Percentiles rank a stretch among this genome's conserved stretches.
These are phyloP conservation scores for Leishmania aethiopica DNA, from an alignment of 208 protist species.

Conservation along the genomic window DNA sequence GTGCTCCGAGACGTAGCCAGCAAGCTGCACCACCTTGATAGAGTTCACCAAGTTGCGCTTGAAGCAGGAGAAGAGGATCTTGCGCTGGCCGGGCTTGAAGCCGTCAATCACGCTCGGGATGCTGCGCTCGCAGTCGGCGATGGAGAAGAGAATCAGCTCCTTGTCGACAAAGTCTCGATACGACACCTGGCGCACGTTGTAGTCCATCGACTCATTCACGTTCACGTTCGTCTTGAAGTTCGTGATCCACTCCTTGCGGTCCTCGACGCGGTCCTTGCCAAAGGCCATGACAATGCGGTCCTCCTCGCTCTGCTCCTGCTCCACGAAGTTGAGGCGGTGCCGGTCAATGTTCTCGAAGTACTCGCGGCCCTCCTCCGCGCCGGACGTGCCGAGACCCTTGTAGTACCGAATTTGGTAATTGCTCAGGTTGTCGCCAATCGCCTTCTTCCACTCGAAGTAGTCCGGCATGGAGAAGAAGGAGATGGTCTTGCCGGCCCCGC, in stretches of 20 bases:
- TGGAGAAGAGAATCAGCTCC: slow-evolving; percentile 99
- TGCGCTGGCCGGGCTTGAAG: slow-evolving; percentile 99
- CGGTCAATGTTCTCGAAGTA: slow-evolving; percentile 99
- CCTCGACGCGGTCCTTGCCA: slow-evolving; percentile 96
- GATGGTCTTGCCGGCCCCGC: slow-evolving; percentile 56
- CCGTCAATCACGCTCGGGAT: slow-evolving; percentile 98
- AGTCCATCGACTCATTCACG: slow-evolving; percentile 89
- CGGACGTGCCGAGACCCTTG: slow-evolving; percentile 99
- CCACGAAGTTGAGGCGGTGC: slow-evolving; percentile 98
- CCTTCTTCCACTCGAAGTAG: slow-evolving; percentile 97
- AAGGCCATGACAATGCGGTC: slow-evolving; percentile 99
- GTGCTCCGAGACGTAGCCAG: slow-evolving; percentile 99
- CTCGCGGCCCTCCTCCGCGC: slow-evolving; percentile 97
- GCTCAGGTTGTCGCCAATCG: slow-evolving; percentile 58
- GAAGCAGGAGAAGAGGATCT: slow-evolving; percentile 99
- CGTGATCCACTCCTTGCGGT: slow-evolving; percentile 99
- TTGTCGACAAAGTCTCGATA: slow-evolving; percentile 99
- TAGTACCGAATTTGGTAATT: slow-evolving; percentile 99
- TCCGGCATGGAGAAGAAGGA: slow-evolving; percentile 99
- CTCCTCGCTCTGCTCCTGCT: slow-evolving; percentile 80
- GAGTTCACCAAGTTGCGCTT: slow-evolving; percentile 99
- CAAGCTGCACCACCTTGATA: slow-evolving; percentile 99
- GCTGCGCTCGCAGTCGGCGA: slow-evolving; percentile 95
- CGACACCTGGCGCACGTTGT: slow-evolving; percentile 84
- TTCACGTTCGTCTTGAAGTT: slow-evolving; percentile 88